Base-by-base conservation (phyloP, 768 basidiomycete genomes). In the Termitomyces sp. region DNA sequence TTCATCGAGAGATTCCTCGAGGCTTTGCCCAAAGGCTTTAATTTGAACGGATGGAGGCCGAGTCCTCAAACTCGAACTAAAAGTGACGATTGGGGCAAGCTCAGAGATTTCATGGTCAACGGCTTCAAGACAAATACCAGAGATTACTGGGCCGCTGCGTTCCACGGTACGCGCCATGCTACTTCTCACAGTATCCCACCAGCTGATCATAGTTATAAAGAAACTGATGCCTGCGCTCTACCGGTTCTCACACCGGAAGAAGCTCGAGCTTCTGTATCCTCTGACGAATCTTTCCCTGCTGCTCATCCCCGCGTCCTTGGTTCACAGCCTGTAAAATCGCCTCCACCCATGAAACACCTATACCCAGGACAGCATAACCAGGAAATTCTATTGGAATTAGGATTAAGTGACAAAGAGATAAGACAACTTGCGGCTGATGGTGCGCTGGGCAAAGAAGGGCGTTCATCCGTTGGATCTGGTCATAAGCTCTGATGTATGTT, bases 91-190 rank as follows among this genome's bases (percentile, higher is more conserved):
- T 91, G 89, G 90, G 77, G 79, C 2, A 77, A 70, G 55, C 60
- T 90, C 40, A 73, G 73, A 44, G 68, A 73, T 29, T 91, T 87
- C 66, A 63, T 94, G 29, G 77, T 77, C 45, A 69, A 75, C n/a
- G 89, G 86, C 0, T 94, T 94, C 70, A 67, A 73, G 58, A 73
- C 75, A 21, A 76, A 79, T 40, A 75, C 82, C 0, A 77, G 89
- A 55, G 84, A 89, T 58, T 82, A 85, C 40, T 94, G 91, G 91
- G 76, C 82, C 0, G 61, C 73, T 7, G 68, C 85, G 2, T 93
- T 90, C 67, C 79, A 86, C 53, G 84, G 90, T 85, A 63, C 32
- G 76, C 68, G 75, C 68, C 21, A 14, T 27, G n/a, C 42, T 21
- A 14, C n/a, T 35, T 19, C 12, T 46, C 37, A 32, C 34, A 34